Conservation (phyloP, 2,329 filamentous ascomycete species). For the Exophiala alcalophila region DNA sequence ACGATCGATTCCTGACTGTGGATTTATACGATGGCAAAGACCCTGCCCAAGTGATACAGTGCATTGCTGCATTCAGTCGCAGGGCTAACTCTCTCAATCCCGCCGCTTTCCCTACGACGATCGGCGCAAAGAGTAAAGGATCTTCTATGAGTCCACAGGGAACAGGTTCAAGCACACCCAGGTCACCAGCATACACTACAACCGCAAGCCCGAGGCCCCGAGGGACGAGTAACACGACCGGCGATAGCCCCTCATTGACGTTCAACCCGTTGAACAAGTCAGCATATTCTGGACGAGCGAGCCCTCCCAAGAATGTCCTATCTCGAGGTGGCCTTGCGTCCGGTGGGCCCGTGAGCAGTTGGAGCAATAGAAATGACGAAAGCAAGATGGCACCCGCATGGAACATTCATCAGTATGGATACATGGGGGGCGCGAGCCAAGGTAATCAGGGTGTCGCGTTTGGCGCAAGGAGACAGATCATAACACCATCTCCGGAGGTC, state of each 20-base stretch:
- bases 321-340: conserved; percentile 36
- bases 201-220: conserved; percentile 45
- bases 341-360: conserved; percentile 67
- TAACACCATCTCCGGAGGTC: conserved; percentile 72
- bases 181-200: conserved; percentile 46
- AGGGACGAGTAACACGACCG: conserved; percentile 55
- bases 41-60: conserved; percentile 92
- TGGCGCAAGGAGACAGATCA: conserved; percentile 89
- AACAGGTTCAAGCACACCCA: conserved; percentile 57
- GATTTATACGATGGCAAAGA: conserved; percentile 96
- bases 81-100: conserved; percentile 75
- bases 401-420: conserved; percentile 98
- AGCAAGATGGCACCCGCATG: conserved; percentile 80
- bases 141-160: conserved; percentile 63
- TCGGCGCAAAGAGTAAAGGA: conserved; percentile 68
- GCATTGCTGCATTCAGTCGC: conserved; percentile 85
- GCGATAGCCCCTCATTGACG: conserved; percentile 41
- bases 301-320: conserved; percentile 54
- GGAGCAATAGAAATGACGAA: conserved; percentile 84
- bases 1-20: conserved; percentile 95
- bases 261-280: conserved; percentile 45
- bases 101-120: conserved; percentile 66
- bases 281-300: conserved; percentile 54
- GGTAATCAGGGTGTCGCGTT: conserved; percentile 93
- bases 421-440: conserved; percentile 95